Evolutionary conservation across 306 rosid genomes (phyloP), one percentile per base, ranked within the genome.

Genomic region (Vigna trinervia): DNA sequence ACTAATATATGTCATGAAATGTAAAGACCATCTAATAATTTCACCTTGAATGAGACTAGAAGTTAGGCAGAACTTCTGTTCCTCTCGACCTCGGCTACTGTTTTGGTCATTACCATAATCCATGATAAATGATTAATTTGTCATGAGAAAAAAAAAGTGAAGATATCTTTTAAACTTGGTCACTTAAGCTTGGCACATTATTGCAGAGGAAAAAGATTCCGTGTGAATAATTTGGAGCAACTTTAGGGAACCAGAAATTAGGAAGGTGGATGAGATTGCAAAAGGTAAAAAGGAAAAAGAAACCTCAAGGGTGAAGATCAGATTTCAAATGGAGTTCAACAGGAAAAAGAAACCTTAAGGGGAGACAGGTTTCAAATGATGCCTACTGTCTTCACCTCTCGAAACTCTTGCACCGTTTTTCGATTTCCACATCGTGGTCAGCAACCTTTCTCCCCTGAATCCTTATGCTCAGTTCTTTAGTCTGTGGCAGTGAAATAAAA

Each of bases 361-460:
- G 63, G 63, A 41, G 72, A 59, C 77, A 84, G 85, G 64, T 34
- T 66, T 68, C 71, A 76, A 84, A 81, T 81, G 80, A 75, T 76
- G 68, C 78, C 69, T 52, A 48, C n/a, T 51, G 92, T 86, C 87
- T 71, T 73, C 76, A 77, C 85, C 84, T 71, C 41, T 66, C 61
- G 56, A 46, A 73, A 78, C 85, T 69, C 76, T 60, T 60, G 77
- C 69, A 69, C 75, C 34, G 60, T 72, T 62, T 61, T 79, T 69
- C 7, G 41, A 59, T 72, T 74, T 63, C n/a, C 81, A 80, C 80
- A 78, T 65, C 77, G 86, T 88, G 92, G 90, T 86, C 88, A 86
- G 89, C 71, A 57, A 58, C 67, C 46, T 70, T 63, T 78, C 86
- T 78, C 52, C 65, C 84, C 72, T 78, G 85, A 79, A 80, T 68